Conservation (phyloP, 2,329 filamentous ascomycete species). For the Fusarium succisae region DNA sequence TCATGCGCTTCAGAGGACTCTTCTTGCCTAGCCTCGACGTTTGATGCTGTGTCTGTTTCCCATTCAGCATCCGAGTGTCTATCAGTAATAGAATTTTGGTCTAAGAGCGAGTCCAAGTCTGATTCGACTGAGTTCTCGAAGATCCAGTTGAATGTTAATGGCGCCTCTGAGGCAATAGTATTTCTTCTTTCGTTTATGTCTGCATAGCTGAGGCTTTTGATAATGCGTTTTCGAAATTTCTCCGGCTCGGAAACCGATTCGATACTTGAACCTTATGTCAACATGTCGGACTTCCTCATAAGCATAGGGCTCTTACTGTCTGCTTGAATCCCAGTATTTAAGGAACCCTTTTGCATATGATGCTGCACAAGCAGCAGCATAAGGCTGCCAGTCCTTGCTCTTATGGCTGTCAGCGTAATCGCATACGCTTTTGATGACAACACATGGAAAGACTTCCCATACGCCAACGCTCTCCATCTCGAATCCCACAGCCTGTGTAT, state of each 20-base stretch:
- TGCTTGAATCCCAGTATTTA: background rate
- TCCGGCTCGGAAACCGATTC: background rate
- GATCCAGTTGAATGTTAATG: background rate
- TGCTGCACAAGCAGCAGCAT: background rate
- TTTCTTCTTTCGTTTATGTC: background rate
- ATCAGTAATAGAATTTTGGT: background rate
- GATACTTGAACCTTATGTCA: background rate
- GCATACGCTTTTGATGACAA: background rate
- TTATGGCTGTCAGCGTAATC: background rate
- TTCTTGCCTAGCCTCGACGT: accelerated
- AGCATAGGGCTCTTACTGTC: background rate
- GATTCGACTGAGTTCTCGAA: background rate
- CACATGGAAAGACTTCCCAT: background rate
- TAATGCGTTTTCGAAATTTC: background rate
- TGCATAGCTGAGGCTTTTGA: background rate
- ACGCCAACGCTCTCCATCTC: background rate
- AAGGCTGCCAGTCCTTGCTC: background rate
- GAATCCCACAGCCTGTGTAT: background rate
- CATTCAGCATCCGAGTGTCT: background rate
- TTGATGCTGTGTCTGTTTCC: background rate
- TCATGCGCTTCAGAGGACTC: background rate
- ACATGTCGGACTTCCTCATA: background rate
- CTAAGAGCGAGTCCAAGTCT: accelerated
- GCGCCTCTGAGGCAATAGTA: accelerated
- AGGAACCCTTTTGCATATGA: background rate